Evolutionary conservation across 2,329 filamentous ascomycete genomes (phyloP), one percentile per base, ranked within the genome.

Genomic region (Pyricularia sp.): DNA sequence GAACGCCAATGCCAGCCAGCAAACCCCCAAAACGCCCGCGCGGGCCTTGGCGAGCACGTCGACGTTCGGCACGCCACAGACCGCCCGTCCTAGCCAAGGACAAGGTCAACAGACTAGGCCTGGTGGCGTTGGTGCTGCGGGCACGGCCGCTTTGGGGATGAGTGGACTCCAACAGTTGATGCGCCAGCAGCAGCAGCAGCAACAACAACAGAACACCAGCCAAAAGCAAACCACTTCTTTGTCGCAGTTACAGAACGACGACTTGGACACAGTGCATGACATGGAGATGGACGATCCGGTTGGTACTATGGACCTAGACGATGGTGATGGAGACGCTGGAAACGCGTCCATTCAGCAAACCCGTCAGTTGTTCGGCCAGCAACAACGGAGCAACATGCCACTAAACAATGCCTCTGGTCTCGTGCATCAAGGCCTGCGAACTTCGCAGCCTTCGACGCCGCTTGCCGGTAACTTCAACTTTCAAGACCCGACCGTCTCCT

Each of bases 211-310:
- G 49, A 28, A 63, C 13, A 61, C 65, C 5, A 67, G 66, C 33
- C 70, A 71, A 30, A 71, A 69, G 33, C 69, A 69, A 55, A 68
- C 66, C 3, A 65, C 70, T 24, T 65, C 70, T 30, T 65, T 79
- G 65, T 75, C 75, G 8, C 76, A 78, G 65, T 76, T 83, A 71
- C 76, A 77, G 16, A 57, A 57, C 65, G 79, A 88, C 66, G 89
- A 96, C 67, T 86, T 96, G 80, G 93, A 96, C 72, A 86, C 90
- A 22, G 85, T 96, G 33, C 92, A 91, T 64, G 91, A 96, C 72
- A 97, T 97, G 93, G 93, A 97, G 72, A 90, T 97, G 88, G 93
- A 97, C 72, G 92, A 96, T 70, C 84, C 87, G 8, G 81, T 90
- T 62, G 87, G 85, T 4, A 78, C 81, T 63, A 83, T 88, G 82